Evolutionary conservation across 306 rosid genomes (phyloP), one percentile per base, ranked within the genome.

Genomic region (Oxytropis ochrocephala): DNA sequence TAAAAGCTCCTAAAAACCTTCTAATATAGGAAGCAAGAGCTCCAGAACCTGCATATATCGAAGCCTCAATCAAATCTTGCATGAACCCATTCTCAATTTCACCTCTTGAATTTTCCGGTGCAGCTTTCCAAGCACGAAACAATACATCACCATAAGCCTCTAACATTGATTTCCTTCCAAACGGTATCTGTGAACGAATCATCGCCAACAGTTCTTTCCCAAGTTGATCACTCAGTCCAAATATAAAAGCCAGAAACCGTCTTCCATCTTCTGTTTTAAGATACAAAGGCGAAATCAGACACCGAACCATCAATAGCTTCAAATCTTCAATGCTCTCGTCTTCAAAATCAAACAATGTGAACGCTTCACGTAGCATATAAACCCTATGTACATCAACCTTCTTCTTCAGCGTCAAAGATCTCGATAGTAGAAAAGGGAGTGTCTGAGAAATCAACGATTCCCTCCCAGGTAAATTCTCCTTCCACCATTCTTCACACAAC

Each of bases 401-500:
- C 87, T 83, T 90, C 77, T 75, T 81, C 73, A 81, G 63, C 0
- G 91, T 84, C 73, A 94, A 73, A 12, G 96, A 88, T 53, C 86
- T 80, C 12, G 96, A 75, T 16, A 94, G 76, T 29, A 94, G 60
- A 67, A 85, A 88, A 1, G 97, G 92, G 1, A 94, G 86, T 11
- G 83, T 79, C 87, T 87, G 98, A 6, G 98, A 81, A 29, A 94
- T 90, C 79, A 94, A 59, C 13, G 75, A 67, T 56, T 94, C 98
- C 13, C 82, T 67, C 1, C 90, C 89, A 0, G 83, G 83, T 2
- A 86, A 53, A 64, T 79, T 81, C 79, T 76, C 87, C 92, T 86
- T 93, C 98, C 98, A 93, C 97, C 98, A 93, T 62, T 82, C 90
- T 70, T 85, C 96, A 42, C 97, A 90, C 74, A 93, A 62, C 38